Evolutionary conservation across 768 basidiomycete species (phyloP).

Genomic region (Lentinula aciculospora): DNA sequence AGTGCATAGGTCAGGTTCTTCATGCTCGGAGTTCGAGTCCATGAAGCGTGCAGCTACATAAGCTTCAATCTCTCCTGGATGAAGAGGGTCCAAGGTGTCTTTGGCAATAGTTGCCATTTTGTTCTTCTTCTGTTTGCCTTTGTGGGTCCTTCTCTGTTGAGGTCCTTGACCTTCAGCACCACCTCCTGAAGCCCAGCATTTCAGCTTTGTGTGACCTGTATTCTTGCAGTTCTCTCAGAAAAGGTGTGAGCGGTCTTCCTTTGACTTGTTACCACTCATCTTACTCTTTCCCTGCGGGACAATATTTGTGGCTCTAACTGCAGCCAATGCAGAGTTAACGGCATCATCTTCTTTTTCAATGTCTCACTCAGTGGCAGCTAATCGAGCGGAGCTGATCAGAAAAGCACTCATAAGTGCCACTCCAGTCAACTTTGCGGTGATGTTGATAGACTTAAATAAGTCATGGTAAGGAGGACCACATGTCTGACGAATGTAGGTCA

Average conservation of each 20-base stretch:
- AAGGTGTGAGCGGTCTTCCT: not conserved
- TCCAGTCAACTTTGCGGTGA: not conserved
- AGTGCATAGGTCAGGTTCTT: not conserved
- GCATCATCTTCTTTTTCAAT: not conserved
- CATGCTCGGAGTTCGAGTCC: not conserved
- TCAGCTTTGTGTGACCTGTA: slow-evolving; percentile 17
- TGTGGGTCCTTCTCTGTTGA: slow-evolving; percentile 12
- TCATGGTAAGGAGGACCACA: not conserved
- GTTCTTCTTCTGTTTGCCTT: slow-evolving; percentile 3
- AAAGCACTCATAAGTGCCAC: not conserved
- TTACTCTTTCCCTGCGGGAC: not conserved
- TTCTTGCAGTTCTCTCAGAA: not conserved
- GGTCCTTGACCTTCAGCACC: slow-evolving; percentile 17
- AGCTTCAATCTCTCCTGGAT: slow-evolving; percentile 5
- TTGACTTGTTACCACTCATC: not conserved
- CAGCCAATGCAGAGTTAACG: not conserved
- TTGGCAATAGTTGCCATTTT: slow-evolving; percentile 1
- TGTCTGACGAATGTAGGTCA: slow-evolving; percentile 10
- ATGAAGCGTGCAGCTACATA: not conserved
- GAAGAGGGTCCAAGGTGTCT: not conserved
- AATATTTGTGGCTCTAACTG: not conserved
- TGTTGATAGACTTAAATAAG: not conserved
- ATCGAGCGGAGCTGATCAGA: not conserved
- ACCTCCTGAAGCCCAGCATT: slow-evolving; percentile 28
- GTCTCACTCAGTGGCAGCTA: not conserved